A percentile compares a stretch with the other conserved stretches of the same genome.
phyloP scores from a whole-genome alignment of 225 moss, liverwort and hornwort species.

The Rhytidiadelphus loreus region DNA sequence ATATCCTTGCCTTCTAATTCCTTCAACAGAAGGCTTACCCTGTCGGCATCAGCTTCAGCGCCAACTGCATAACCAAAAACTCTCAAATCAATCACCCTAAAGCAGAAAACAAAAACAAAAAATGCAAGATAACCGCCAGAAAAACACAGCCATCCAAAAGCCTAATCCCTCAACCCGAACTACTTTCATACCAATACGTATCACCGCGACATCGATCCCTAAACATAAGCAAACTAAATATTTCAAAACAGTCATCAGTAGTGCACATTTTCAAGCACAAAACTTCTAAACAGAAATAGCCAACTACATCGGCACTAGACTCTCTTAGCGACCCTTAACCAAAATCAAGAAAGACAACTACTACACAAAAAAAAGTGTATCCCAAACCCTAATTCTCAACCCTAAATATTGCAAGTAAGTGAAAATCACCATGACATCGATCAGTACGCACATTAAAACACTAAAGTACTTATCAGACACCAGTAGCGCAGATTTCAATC shows the following conservation, averaged over 20 bases:
- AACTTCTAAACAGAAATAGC: too few relatives aligned
- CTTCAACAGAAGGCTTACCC: conserved; percentile 41
- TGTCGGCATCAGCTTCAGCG: conserved; percentile 38
- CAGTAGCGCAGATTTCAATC: neutral
- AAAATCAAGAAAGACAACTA: too few relatives aligned
- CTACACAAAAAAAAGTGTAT: neutral
- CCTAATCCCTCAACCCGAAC: neutral
- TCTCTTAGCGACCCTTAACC: neutral
- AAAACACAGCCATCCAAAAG: neutral
- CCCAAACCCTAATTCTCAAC: neutral
- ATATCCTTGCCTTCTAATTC: conserved; percentile 71
- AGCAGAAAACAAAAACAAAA: neutral
- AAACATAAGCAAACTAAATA: too few relatives aligned
- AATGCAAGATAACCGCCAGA: neutral
- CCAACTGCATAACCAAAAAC: conserved; percentile 29
- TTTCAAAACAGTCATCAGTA: neutral
- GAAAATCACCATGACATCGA: neutral
- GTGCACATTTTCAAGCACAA: neutral
- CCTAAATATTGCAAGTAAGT: neutral
- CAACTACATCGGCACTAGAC: too few relatives aligned
- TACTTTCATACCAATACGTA: neutral
- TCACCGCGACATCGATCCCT: too few relatives aligned
- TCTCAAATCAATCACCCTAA: neutral
- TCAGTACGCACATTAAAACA: neutral
- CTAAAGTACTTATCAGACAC: neutral